phyloP scores from a whole-genome alignment of 768 basidiomycete genomes.

The Neoboletus subvelutipes region DNA sequence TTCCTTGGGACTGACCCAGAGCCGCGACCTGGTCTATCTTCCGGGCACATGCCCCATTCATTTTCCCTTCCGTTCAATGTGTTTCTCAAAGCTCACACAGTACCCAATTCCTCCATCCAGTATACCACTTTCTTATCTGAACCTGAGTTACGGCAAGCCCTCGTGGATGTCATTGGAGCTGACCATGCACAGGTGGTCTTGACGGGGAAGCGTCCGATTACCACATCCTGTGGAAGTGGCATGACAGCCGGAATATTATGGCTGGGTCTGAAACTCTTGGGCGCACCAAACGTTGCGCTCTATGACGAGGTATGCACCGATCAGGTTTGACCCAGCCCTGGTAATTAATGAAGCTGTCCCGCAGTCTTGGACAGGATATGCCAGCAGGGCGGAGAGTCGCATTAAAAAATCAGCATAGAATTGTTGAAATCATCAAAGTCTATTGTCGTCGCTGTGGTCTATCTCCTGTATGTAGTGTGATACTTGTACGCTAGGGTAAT shows the following conservation, averaged over 20 bases:
- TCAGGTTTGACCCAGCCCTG: constrained; percentile 8
- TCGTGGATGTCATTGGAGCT: constrained; percentile 63
- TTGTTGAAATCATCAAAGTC: constrained; percentile 5
- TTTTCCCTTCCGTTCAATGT: constrained; percentile 79
- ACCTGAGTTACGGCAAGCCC: constrained; percentile 54
- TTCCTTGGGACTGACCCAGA: constrained; percentile 83
- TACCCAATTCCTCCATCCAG: constrained; percentile 37
- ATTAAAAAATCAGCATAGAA: constrained; percentile 52
- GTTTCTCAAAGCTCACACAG: constrained; percentile 54
- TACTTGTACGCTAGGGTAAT: constrained; percentile 24
- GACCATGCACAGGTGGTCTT: constrained; percentile 56
- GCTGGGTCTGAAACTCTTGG: constrained; percentile 82
- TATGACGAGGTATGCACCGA: constrained; percentile 84
- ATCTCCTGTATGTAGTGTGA: constrained; percentile 6
- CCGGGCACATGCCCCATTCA: constrained; percentile 91
- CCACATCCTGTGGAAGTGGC: constrained; percentile 89
- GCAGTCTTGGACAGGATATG: constrained; percentile 96
- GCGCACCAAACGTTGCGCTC: constrained; percentile 59
- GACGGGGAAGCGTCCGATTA: constrained; percentile 57
- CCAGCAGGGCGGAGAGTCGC: constrained; percentile 66
- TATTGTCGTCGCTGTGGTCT: constrained; percentile 6
- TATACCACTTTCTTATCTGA: constrained; percentile 62
- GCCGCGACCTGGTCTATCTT: constrained; percentile 82
- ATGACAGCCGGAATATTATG: constrained; percentile 98
- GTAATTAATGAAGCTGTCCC: constrained; percentile 16